Conservation (phyloP, 768 basidiomycete species). For the Amanita muscaria region DNA sequence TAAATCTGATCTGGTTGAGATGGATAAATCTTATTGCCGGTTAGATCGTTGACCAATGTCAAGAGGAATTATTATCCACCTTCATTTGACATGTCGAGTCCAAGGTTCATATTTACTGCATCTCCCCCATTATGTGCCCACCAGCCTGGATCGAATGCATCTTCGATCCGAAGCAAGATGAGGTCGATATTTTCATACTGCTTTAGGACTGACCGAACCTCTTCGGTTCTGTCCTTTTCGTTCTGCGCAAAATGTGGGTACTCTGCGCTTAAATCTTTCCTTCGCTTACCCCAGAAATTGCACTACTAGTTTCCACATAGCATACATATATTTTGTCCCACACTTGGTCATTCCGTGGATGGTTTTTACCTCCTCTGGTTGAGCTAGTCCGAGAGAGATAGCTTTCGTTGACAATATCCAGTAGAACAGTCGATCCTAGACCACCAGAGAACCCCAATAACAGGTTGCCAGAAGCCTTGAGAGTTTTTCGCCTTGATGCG, state of each 20-base stretch:
- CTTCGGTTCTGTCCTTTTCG: slow-evolving; percentile 48
- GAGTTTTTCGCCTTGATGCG: slow-evolving; percentile 45
- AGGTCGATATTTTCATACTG: slow-evolving; percentile 43
- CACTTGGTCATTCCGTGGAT: slow-evolving; percentile 52
- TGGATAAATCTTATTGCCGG: slow-evolving; percentile 20
- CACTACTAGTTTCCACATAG: slow-evolving; percentile 62
- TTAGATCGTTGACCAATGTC: slow-evolving; percentile 1
- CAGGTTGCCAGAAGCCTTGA: slow-evolving; percentile 63
- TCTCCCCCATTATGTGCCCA: slow-evolving; percentile 42
- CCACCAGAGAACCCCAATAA: slow-evolving; percentile 74
- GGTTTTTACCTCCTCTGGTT: slow-evolving; percentile 49
- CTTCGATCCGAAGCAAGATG: slow-evolving; percentile 56
- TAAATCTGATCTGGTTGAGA: slow-evolving; percentile 18
- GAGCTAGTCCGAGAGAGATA: slow-evolving; percentile 35
- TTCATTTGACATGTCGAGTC: slow-evolving; percentile 45
- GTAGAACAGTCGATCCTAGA: slow-evolving; percentile 61
- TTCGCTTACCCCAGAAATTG: slow-evolving; percentile 52
- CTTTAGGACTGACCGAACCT: slow-evolving; percentile 36
- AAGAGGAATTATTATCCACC: slow-evolving; percentile 23
- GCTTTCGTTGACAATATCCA: slow-evolving; percentile 55
- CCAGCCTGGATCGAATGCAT: slow-evolving; percentile 66
- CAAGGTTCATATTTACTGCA: slow-evolving; percentile 20
- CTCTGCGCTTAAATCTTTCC: slow-evolving; percentile 1
- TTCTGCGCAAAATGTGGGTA: slow-evolving; percentile 21
- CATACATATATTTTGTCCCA: slow-evolving; percentile 59